phyloP scores from a whole-genome alignment of 148 eudicot genomes.

The Camellia granthamiana region DNA sequence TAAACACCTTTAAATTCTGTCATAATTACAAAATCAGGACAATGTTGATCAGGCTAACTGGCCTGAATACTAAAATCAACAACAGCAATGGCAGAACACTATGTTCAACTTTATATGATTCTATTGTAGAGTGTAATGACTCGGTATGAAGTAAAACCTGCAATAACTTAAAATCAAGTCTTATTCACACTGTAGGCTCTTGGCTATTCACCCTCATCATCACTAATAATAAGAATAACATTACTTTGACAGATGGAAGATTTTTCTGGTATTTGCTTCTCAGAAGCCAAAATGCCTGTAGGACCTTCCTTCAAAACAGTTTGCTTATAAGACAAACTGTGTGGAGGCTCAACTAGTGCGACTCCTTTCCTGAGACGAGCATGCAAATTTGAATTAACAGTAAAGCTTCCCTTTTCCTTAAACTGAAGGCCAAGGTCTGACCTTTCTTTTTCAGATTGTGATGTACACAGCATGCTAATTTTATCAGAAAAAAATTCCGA shows the following conservation, averaged over 20 bases:
- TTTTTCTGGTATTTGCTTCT: neutral
- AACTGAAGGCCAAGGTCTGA: constrained; percentile 5
- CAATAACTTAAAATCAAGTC: neutral
- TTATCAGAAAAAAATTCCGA: constrained; percentile 11
- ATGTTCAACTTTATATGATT: neutral
- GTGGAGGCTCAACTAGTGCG: neutral
- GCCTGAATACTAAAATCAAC: constrained; percentile 1
- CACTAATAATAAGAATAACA: constrained; percentile 10
- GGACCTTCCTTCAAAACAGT: constrained; percentile 2
- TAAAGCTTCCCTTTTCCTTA: constrained; percentile 5
- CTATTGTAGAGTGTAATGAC: neutral
- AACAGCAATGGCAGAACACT: neutral
- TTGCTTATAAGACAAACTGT: neutral
- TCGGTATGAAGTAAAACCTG: neutral
- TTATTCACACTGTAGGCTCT: neutral
- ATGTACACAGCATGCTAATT: constrained; percentile 21
- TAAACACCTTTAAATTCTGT: neutral
- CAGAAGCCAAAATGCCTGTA: neutral
- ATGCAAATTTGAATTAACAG: constrained; percentile 1
- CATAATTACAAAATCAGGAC: neutral
- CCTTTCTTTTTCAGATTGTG: constrained; percentile 28
- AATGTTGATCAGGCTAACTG: neutral
- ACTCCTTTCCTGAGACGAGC: neutral
- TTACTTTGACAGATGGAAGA: neutral
- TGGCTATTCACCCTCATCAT: constrained; percentile 11